A percentile compares a stretch with the other conserved stretches of the same genome.
Conservation (phyloP, 495 filamentous ascomycete species). For the Daldinia concentrica region DNA sequence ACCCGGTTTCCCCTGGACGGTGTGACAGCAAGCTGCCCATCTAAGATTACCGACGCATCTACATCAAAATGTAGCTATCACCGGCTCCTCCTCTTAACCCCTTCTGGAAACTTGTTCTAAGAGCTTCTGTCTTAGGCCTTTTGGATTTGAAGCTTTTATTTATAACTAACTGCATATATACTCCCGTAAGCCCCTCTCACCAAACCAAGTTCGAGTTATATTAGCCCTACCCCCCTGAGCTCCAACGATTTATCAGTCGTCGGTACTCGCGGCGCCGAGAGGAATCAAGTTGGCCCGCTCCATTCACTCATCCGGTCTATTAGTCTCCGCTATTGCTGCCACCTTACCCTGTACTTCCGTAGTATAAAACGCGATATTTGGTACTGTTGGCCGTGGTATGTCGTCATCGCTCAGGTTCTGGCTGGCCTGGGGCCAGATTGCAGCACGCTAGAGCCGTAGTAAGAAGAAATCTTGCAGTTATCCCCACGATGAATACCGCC, state of each 20-base stretch:
- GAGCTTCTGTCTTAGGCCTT: neutral
- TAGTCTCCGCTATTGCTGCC: slow-evolving; percentile 14
- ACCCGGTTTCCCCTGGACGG: slow-evolving; percentile 6
- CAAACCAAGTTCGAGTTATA: neutral
- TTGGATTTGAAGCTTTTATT: slow-evolving; percentile 5
- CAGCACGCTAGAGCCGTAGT: neutral
- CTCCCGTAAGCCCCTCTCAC: neutral
- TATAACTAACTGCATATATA: slow-evolving; percentile 7
- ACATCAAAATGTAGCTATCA: slow-evolving; percentile 2
- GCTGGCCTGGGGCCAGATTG: neutral
- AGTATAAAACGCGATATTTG: slow-evolving; percentile 12
- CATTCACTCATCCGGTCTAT: slow-evolving; percentile 1
- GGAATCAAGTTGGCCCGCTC: slow-evolving; percentile 11
- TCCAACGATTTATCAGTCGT: slow-evolving; percentile 9
- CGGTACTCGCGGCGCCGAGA: slow-evolving; percentile 24
- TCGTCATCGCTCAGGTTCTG: slow-evolving; percentile 17
- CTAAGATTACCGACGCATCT: slow-evolving; percentile 33
- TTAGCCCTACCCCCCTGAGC: slow-evolving; percentile 2
- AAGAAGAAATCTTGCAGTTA: neutral
- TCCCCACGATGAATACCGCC: neutral
- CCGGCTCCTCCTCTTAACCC: slow-evolving; percentile 2
- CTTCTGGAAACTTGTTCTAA: slow-evolving; percentile 8
- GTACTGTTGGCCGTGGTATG: slow-evolving; percentile 10
- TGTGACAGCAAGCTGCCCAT: slow-evolving; percentile 28
- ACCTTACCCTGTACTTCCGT: slow-evolving; percentile 5